These are phyloP conservation scores for Geosiphon pyriformis DNA, from an alignment of 192 early-diverging fungal species.

Conservation along the genomic window DNA sequence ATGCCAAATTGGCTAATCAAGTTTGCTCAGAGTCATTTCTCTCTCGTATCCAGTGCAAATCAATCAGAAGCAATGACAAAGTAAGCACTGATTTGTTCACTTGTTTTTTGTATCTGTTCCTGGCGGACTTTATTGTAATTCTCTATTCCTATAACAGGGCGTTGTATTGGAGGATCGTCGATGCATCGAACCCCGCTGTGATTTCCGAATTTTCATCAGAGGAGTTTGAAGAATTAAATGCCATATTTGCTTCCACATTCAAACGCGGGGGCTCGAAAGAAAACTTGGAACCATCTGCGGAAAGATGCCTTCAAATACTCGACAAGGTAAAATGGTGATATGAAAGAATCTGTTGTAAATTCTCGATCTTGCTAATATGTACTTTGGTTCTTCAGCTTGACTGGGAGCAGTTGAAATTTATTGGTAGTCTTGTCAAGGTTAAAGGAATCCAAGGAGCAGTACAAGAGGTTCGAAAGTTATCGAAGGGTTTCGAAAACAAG, in stretches of 20 bases:
- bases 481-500: neutral
- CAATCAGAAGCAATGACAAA: constrained; percentile 2
- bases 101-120: constrained; percentile 2
- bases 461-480: constrained; percentile 18
- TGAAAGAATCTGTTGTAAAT: constrained; percentile 15
- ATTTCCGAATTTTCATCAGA: neutral
- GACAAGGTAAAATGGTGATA: constrained; percentile 17
- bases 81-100: constrained; percentile 16
- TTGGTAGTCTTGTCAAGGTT: constrained; percentile 18
- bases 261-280: constrained; percentile 15
- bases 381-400: constrained; percentile 21
- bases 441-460: constrained; percentile 23
- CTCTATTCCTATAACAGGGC: constrained; percentile 1
- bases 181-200: constrained; percentile 8
- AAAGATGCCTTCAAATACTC: constrained; percentile 21
- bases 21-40: neutral
- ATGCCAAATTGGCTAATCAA: constrained; percentile 16
- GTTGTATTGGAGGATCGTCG: constrained; percentile 19
- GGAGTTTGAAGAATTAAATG: constrained; percentile 15
- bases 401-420: constrained; percentile 13
- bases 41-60: constrained; percentile 11
- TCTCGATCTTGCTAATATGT: constrained; percentile 1
- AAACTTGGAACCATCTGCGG: constrained; percentile 23
- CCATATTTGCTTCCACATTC: constrained; percentile 1
- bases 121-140: constrained; percentile 14